phyloP scores from a whole-genome alignment of 345 rosid genomes.

The Chamaenerion angustifolium region DNA sequence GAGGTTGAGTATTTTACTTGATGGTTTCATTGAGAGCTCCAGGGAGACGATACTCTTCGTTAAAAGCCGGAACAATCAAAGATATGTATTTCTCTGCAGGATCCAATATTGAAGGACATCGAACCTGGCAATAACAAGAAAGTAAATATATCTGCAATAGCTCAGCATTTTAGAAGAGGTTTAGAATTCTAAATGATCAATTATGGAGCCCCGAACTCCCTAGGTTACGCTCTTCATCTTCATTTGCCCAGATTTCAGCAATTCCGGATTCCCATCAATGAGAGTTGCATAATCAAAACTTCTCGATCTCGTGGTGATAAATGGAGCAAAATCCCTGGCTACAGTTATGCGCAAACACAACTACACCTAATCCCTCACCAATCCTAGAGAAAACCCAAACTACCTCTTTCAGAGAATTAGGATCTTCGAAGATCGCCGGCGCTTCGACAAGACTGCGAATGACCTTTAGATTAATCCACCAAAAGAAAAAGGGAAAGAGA shows the following conservation, averaged over 20 bases:
- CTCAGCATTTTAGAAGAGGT: not conserved
- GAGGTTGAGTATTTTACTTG: conserved; percentile 30
- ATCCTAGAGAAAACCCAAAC: not conserved
- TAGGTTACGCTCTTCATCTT: no score
- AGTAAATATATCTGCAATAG: not conserved
- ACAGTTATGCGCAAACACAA: not conserved
- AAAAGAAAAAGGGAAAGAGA: not conserved
- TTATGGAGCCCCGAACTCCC: not conserved
- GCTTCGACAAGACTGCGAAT: conserved; percentile 42
- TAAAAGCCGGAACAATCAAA: conserved; percentile 75
- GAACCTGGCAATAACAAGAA: conserved; percentile 33
- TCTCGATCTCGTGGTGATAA: no score
- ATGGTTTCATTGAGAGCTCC: conserved; percentile 78
- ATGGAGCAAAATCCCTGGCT: not conserved
- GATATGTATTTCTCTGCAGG: conserved; percentile 82
- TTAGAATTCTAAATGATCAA: not conserved
- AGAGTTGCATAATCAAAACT: no score
- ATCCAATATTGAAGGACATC: conserved; percentile 44
- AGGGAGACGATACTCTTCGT: conserved; percentile 90
- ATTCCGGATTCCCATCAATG: no score
- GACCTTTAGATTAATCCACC: not conserved
- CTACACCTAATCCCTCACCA: not conserved
- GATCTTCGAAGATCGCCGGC: conserved; percentile 63
- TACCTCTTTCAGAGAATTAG: conserved; percentile 62
- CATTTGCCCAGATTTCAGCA: no score